Conservation (phyloP, 192 early-diverging fungal genomes). For the Haplosporangium gracile region DNA sequence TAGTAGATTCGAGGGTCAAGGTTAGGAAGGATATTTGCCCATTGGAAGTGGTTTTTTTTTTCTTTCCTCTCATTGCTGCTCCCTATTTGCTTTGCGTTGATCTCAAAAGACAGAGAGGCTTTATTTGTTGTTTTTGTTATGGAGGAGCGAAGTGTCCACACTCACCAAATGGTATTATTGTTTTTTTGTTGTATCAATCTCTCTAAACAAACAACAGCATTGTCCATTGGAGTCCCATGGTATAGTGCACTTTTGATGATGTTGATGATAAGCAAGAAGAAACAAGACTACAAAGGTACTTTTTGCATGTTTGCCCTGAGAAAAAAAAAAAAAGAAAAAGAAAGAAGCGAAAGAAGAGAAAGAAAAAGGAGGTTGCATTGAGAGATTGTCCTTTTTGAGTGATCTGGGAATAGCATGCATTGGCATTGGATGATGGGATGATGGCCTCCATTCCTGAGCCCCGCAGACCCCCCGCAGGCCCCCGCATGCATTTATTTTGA, state of each 20-base stretch:
- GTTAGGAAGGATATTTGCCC: not conserved
- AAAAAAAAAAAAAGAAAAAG: too few relatives aligned
- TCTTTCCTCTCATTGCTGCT: not conserved
- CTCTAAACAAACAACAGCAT: too few relatives aligned
- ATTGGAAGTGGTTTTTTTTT: not conserved
- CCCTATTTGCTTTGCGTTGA: not conserved
- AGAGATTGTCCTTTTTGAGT: too few relatives aligned
- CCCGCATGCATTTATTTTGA: conserved; percentile 3
- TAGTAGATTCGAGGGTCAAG: not conserved
- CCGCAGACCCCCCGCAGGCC: conserved; percentile 2
- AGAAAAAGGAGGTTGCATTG: too few relatives aligned
- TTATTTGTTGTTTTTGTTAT: not conserved
- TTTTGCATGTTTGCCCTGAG: too few relatives aligned
- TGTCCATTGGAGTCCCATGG: too few relatives aligned
- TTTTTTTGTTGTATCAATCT: too few relatives aligned
- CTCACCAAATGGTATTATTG: not conserved
- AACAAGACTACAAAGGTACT: too few relatives aligned
- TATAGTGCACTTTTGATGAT: too few relatives aligned
- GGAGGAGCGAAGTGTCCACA: not conserved
- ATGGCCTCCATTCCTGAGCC: not conserved
- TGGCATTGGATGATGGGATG: not conserved
- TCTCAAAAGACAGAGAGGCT: not conserved
- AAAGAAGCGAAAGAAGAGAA: too few relatives aligned
- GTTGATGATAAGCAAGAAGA: too few relatives aligned
- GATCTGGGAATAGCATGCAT: not conserved